Percentiles rank a stretch among this genome's conserved stretches.
Conservation (phyloP, 345 rosid genomes). For the Conringia planisiliqua region DNA sequence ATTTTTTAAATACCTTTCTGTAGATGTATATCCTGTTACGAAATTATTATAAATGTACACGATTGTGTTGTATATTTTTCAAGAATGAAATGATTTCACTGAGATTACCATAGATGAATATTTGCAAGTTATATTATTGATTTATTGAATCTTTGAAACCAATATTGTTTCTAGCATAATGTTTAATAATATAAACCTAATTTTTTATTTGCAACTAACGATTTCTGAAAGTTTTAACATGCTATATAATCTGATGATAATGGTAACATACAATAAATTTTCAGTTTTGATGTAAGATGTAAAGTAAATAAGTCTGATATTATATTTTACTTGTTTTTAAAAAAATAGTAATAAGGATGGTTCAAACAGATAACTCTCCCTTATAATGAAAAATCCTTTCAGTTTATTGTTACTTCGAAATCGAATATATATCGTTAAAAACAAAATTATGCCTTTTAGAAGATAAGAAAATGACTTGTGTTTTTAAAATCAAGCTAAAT, state of each 20-base stretch:
- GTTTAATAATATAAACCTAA: neutral
- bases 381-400: too few relatives aligned
- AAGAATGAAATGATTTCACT: neutral
- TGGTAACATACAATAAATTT: neutral
- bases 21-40: neutral
- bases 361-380: too few relatives aligned
- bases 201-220: neutral
- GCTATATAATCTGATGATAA: neutral
- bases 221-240: neutral
- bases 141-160: neutral
- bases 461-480: too few relatives aligned
- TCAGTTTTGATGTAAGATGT: neutral
- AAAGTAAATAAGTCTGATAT: neutral
- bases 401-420: too few relatives aligned
- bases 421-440: too few relatives aligned
- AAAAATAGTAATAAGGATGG: too few relatives aligned
- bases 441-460: too few relatives aligned
- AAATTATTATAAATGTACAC: neutral
- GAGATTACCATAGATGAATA: neutral
- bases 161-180: neutral
- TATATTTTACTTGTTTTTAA: too few relatives aligned
- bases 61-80: neutral
- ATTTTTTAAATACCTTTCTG: neutral
- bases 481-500: too few relatives aligned
- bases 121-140: neutral